Evolutionary conservation across 73 alveolate genomes (phyloP), one percentile per base, ranked within the genome.

Genomic region (Urostyla sp.): DNA sequence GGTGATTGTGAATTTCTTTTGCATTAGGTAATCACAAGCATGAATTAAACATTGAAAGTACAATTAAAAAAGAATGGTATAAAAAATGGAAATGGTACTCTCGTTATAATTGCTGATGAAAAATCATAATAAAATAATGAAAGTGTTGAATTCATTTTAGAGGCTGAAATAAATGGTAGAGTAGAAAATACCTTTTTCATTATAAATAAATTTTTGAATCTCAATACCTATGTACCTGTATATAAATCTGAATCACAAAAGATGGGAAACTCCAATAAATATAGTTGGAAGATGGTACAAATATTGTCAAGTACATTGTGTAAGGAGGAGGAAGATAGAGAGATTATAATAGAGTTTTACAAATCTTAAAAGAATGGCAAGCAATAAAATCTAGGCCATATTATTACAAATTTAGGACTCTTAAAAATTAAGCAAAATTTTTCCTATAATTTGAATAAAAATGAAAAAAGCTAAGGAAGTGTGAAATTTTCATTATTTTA

Each of bases 21-120:
- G 2, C 93, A 84, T 76, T 96, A 92, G 48, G 72, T 92, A 15
- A 94, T 92, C 32, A 77, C 95, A 21, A 56, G 94, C 13, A 67
- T 85, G 15, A 37, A 74, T 7, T 79, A 86, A 31, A 55, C 67
- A 52, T 49, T 89, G 10, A 49, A 55, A 36, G 59, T 57, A 23
- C 80, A 90, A 13, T 50, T 92, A 16, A 59, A 67, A 34, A 87
- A 92, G 23, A 72, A 50, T 58, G 46, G 72, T 58, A 20, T 50
- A 51, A 52, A 80, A 58, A 54, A 57, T 46, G 23, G 75, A n/a
- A n/a, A 78, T 28, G 89, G 89, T 13, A 32, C 18, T 27, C 5
- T 78, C 3, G 26, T 59, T 5, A 78, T 78, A 26, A 61, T 35
- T 45, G 80, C 67, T 4, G 87, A 75, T 8, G 87, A 75, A 44